Conservation (phyloP, 345 rosid species). For the Populus alba region DNA sequence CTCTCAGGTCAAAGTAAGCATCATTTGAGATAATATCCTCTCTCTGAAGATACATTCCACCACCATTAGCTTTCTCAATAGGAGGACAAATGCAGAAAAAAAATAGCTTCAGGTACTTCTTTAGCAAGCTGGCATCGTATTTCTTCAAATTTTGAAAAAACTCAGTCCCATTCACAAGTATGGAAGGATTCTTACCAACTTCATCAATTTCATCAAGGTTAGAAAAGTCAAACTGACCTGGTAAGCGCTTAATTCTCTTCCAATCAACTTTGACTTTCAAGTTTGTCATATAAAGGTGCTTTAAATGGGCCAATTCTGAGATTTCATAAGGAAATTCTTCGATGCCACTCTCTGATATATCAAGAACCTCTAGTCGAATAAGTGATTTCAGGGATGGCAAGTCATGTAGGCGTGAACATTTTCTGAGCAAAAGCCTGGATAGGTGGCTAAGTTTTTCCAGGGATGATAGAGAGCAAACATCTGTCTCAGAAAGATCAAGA, state of each 20-base stretch:
- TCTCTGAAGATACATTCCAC: neutral
- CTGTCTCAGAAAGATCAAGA: slow-evolving; percentile 24
- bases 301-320: slow-evolving; percentile 10
- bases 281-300: slow-evolving; percentile 22
- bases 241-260: slow-evolving; percentile 8
- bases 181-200: neutral
- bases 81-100: slow-evolving; percentile 10
- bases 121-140: neutral
- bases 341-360: slow-evolving; percentile 28
- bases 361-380: slow-evolving; percentile 24
- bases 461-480: slow-evolving; percentile 11
- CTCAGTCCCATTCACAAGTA: neutral
- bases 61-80: neutral
- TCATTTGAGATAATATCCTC: slow-evolving; percentile 3
- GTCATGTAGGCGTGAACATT: slow-evolving; percentile 13
- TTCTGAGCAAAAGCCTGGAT: slow-evolving; percentile 17
- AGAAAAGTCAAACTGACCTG: slow-evolving; percentile 17
- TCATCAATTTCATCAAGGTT: neutral
- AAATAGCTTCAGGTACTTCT: slow-evolving; percentile 1
- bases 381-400: slow-evolving; percentile 19
- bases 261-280: slow-evolving; percentile 13
- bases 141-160: slow-evolving; percentile 17
- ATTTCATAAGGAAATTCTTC: slow-evolving; percentile 16
- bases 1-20: slow-evolving; percentile 12
- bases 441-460: slow-evolving; percentile 17